A percentile compares a stretch with the other conserved stretches of the same genome.
Conservation (phyloP, 1,139 yeast species). For the Candida glucosophila region DNA sequence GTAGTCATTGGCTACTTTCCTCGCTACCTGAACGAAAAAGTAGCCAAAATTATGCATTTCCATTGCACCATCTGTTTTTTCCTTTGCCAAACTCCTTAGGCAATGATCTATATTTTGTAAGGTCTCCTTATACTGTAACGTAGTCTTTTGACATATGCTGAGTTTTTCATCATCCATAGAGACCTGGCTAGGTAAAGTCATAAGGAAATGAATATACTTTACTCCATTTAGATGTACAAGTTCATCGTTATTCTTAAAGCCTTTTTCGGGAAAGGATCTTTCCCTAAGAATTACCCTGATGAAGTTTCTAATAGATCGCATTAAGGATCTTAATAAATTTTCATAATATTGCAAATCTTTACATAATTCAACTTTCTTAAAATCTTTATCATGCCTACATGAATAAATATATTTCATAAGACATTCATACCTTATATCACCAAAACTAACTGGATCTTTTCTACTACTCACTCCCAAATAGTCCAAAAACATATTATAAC, state of each 20-base stretch:
- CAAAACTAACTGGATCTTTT: slow-evolving; percentile 35
- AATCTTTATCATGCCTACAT: too few relatives aligned
- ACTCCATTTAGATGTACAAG: slow-evolving; percentile 30
- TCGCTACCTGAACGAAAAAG: too few relatives aligned
- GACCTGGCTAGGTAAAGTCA: too few relatives aligned
- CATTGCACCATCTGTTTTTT: too few relatives aligned
- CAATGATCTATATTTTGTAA: too few relatives aligned
- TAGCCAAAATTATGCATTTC: too few relatives aligned
- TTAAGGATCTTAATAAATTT: slow-evolving; percentile 23
- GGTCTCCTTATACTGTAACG: too few relatives aligned
- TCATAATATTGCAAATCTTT: slow-evolving; percentile 20
- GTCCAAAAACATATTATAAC: slow-evolving; percentile 25
- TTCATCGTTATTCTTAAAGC: slow-evolving; percentile 24
- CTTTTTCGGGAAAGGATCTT: slow-evolving; percentile 2
- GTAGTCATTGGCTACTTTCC: slow-evolving; percentile 34
- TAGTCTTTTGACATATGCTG: too few relatives aligned
- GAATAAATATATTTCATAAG: slow-evolving; percentile 25
- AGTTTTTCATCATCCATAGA: too few relatives aligned
- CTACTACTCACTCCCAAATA: slow-evolving; percentile 24
- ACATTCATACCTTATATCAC: slow-evolving; percentile 30
- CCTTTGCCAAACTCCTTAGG: too few relatives aligned
- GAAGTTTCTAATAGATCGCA: slow-evolving; percentile 20
- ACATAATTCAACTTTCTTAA: slow-evolving; percentile 7
- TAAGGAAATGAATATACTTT: slow-evolving; percentile 30
- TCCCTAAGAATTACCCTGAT: slow-evolving; percentile 18